These are phyloP conservation scores for Ampelocalamus luodianensis DNA, from an alignment of 176 grass and related monocot genomes.

Conservation along the genomic window DNA sequence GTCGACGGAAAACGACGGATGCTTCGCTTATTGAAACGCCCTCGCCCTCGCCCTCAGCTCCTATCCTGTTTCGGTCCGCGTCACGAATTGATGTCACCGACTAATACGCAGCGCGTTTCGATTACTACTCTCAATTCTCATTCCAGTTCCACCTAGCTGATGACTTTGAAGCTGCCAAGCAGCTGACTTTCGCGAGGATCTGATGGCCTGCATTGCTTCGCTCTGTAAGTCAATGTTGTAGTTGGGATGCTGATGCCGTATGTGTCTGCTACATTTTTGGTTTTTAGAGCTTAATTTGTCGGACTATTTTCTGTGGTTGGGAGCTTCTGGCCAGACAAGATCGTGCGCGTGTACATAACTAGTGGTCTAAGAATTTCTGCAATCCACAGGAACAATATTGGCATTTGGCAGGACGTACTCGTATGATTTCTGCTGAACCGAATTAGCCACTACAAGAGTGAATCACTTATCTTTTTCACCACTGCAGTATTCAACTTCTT, in stretches of 20 bases:
- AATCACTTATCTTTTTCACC: too few species aligned
- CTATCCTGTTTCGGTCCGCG: neutral
- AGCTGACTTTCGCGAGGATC: slow-evolving; percentile 33
- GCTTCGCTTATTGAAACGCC: neutral
- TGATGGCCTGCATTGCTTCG: neutral
- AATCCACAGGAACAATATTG: neutral
- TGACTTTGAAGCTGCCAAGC: slow-evolving; percentile 19
- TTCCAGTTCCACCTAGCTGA: slow-evolving; percentile 7
- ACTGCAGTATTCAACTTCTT: too few species aligned
- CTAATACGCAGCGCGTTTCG: neutral
- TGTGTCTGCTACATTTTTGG: neutral
- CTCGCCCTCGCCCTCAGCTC: neutral
- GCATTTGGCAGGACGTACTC: neutral
- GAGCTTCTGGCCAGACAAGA: neutral
- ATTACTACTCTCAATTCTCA: neutral
- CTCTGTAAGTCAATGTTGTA: neutral
- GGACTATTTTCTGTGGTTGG: neutral
- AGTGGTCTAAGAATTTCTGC: neutral
- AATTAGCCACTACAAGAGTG: too few species aligned
- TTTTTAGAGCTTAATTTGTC: neutral
- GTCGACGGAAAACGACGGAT: slow-evolving; percentile 38
- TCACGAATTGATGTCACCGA: neutral
- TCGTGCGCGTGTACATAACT: neutral
- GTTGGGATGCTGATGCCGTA: neutral
- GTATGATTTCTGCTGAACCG: neutral